Conservation (phyloP, 1,284 basidiomycete genomes). For the Puccinia hordei region DNA sequence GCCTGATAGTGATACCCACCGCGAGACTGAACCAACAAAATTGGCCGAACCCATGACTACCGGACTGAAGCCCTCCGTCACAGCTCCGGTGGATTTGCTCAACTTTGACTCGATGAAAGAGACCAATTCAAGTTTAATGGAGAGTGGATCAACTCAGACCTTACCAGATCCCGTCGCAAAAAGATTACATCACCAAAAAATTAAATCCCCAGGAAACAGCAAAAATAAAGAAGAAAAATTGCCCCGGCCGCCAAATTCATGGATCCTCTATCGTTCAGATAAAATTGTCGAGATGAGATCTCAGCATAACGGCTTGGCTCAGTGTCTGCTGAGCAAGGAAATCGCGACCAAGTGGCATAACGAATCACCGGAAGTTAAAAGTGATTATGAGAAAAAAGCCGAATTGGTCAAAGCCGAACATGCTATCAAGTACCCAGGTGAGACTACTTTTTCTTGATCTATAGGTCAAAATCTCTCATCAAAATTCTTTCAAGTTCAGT, state of each 20-base stretch:
- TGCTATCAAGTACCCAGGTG: slow-evolving; percentile 48
- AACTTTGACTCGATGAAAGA: slow-evolving; percentile 3
- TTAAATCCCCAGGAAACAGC: not conserved
- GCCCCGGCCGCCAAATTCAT: slow-evolving; percentile 48
- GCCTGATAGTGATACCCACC: too few relatives aligned
- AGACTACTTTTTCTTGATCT: not conserved
- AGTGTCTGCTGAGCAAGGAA: slow-evolving; percentile 50
- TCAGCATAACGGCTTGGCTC: slow-evolving; percentile 34
- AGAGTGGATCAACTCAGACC: not conserved
- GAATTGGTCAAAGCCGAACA: slow-evolving; percentile 49
- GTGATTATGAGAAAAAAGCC: slow-evolving; percentile 42
- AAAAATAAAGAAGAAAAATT: slow-evolving; percentile 34
- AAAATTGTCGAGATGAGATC: slow-evolving; percentile 44
- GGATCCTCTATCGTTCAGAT: slow-evolving; percentile 50
- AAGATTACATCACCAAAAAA: not conserved
- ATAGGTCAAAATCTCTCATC: not conserved
- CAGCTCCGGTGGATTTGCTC: not conserved
- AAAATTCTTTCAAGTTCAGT: not conserved
- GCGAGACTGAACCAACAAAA: not conserved
- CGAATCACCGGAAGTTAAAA: slow-evolving; percentile 38
- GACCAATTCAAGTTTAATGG: not conserved
- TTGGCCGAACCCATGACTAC: slow-evolving; percentile 2
- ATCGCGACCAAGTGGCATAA: slow-evolving; percentile 45
- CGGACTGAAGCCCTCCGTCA: not conserved
- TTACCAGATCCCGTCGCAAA: not conserved